Evolutionary conservation across 83 land plant species (phyloP).

Genomic region (Diphasiastrum complanatum): DNA sequence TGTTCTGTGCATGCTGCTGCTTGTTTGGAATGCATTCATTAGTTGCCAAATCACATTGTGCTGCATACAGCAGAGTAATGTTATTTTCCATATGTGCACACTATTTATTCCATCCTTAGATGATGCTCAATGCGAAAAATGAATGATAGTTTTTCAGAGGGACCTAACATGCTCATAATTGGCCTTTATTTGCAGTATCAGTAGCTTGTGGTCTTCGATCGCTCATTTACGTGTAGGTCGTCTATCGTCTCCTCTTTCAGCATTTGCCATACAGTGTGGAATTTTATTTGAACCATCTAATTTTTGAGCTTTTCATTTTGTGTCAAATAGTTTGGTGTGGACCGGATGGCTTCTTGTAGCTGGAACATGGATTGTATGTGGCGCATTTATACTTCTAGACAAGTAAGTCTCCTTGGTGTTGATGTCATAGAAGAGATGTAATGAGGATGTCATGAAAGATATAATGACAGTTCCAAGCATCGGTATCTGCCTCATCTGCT

Average conservation of each 20-base stretch:
- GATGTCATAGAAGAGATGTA: background rate
- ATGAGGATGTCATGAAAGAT: no score
- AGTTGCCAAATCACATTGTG: no score
- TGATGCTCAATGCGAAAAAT: no score
- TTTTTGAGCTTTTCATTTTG: background rate
- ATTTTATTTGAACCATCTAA: background rate
- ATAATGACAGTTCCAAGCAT: no score
- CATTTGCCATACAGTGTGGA: no score
- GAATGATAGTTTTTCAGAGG: background rate
- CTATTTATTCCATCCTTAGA: no score
- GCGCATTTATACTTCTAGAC: conserved; percentile 58
- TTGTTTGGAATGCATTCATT: no score
- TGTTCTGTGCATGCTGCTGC: no score
- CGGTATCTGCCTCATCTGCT: no score
- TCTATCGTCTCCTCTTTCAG: background rate
- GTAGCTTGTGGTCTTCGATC: conserved; percentile 49
- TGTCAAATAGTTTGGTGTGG: conserved; percentile 52
- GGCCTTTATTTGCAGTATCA: conserved; percentile 44
- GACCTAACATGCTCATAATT: background rate
- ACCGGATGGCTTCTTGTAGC: conserved; percentile 86
- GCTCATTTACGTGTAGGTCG: conserved; percentile 60
- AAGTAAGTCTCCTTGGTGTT: conserved; percentile 44
- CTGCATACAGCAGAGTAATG: no score
- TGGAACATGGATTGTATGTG: conserved; percentile 71
- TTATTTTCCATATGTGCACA: no score